Evolutionary conservation across 2,329 filamentous ascomycete genomes (phyloP).

Genomic region (Ploettnerulaceae sp.): DNA sequence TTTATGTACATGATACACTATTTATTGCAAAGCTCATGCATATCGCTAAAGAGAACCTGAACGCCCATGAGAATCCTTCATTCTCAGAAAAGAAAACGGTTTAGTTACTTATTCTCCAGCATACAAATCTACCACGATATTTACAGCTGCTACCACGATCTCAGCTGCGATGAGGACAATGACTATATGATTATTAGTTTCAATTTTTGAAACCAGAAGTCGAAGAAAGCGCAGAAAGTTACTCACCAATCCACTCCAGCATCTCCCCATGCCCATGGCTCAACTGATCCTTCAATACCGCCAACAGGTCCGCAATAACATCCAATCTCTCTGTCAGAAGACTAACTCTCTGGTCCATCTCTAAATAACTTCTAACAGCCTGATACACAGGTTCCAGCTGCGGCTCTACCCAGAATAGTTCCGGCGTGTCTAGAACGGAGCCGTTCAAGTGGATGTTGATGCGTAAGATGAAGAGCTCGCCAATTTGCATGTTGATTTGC

Average conservation of each 20-base stretch:
- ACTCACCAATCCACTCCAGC: constrained; percentile 81
- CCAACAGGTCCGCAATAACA: constrained; percentile 88
- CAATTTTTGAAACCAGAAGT: no score
- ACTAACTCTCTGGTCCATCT: constrained; percentile 94
- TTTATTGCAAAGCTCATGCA: neutral
- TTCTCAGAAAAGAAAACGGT: neutral
- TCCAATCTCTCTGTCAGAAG: constrained; percentile 85
- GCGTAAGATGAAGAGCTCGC: constrained; percentile 92
- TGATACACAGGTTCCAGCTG: constrained; percentile 95
- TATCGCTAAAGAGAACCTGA: constrained; percentile 8
- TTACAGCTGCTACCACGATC: constrained; percentile 86
- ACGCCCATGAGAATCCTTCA: constrained; percentile 7
- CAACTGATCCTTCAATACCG: constrained; percentile 91
- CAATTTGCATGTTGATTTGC: constrained; percentile 99
- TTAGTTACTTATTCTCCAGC: constrained; percentile 55
- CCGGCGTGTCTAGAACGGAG: constrained; percentile 91
- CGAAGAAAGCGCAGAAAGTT: no score
- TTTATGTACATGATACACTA: neutral
- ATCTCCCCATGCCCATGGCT: constrained; percentile 90
- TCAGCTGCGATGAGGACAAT: constrained; percentile 95
- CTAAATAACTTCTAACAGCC: constrained; percentile 88
- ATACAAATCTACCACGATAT: constrained; percentile 92
- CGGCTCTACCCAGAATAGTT: constrained; percentile 97
- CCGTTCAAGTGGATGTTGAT: constrained; percentile 99
- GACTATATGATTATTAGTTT: constrained; percentile 47